These are phyloP conservation scores for Tetradesmus obliquus DNA, from an alignment of 139 green algal species.

Conservation along the genomic window DNA sequence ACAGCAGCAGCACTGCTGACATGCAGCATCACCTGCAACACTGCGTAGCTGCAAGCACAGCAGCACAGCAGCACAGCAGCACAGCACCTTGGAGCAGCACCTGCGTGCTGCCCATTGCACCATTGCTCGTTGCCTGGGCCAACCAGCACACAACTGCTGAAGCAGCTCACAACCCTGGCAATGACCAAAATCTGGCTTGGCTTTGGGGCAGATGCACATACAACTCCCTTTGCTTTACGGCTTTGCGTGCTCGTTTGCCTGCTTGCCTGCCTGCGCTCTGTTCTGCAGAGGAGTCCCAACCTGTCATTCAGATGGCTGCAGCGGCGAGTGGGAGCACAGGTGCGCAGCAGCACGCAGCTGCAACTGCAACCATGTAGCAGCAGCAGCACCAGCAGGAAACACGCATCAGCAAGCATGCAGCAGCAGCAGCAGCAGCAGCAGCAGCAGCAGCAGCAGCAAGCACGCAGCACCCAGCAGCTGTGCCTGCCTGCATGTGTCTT, in stretches of 20 bases:
- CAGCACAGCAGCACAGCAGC: not conserved
- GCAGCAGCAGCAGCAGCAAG: not conserved
- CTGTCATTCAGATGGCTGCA: conserved; percentile 65
- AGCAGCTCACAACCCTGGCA: too few species aligned
- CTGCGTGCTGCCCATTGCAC: too few species aligned
- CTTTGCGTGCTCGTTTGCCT: not conserved
- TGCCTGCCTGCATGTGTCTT: too few species aligned
- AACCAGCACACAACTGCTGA: too few species aligned
- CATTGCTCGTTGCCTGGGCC: too few species aligned
- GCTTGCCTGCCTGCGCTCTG: not conserved
- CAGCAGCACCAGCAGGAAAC: not conserved
- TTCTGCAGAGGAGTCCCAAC: conserved; percentile 48
- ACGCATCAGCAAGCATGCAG: not conserved
- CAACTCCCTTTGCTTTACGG: too few species aligned
- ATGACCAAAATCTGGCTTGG: too few species aligned
- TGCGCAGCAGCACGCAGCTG: conserved; percentile 5
- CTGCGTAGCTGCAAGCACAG: not conserved
- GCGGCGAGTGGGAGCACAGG: conserved; percentile 63
- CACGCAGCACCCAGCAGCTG: too few species aligned
- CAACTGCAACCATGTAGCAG: not conserved
- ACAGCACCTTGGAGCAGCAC: too few species aligned
- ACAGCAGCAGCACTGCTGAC: too few species aligned
- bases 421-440: not conserved
- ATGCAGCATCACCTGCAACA: too few species aligned
- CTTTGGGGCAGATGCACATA: too few species aligned